Evolutionary conservation across 208 protist genomes (phyloP).

Genomic region (Trichomonas vaginalis): DNA sequence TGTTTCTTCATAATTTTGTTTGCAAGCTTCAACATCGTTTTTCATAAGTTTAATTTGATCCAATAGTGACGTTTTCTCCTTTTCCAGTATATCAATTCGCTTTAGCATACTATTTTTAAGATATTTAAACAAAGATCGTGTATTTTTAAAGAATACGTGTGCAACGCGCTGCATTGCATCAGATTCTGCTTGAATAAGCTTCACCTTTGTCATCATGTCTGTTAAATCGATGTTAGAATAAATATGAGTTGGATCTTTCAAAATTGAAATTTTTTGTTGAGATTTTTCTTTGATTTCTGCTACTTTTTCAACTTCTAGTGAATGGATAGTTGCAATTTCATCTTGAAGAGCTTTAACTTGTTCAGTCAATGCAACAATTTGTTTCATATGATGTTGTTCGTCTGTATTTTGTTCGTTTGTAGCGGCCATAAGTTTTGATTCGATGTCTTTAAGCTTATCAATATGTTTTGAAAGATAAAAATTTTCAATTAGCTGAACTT

Average conservation of each 20-base stretch:
- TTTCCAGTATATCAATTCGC: too few relatives aligned
- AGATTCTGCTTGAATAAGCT: background rate
- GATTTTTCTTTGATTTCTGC: background rate
- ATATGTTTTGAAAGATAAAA: background rate
- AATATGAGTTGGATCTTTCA: background rate
- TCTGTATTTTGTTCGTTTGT: background rate
- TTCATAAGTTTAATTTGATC: background rate
- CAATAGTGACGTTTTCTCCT: too few relatives aligned
- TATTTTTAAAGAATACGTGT: background rate
- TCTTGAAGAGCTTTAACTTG: background rate
- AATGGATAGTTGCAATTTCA: background rate
- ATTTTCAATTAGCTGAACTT: background rate
- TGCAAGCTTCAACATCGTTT: background rate
- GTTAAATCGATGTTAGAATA: background rate
- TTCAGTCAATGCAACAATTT: background rate
- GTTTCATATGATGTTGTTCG: background rate
- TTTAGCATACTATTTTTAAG: background rate
- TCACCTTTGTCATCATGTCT: background rate
- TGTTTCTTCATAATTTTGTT: slow-evolving; percentile 10
- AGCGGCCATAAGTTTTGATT: background rate
- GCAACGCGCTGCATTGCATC: too few relatives aligned
- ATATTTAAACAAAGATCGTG: background rate
- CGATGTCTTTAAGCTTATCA: background rate
- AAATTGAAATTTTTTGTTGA: background rate
- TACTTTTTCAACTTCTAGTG: background rate